Evolutionary conservation across 192 early-diverging fungal genomes (phyloP).

Genomic region (Allomyces arbusculus): DNA sequence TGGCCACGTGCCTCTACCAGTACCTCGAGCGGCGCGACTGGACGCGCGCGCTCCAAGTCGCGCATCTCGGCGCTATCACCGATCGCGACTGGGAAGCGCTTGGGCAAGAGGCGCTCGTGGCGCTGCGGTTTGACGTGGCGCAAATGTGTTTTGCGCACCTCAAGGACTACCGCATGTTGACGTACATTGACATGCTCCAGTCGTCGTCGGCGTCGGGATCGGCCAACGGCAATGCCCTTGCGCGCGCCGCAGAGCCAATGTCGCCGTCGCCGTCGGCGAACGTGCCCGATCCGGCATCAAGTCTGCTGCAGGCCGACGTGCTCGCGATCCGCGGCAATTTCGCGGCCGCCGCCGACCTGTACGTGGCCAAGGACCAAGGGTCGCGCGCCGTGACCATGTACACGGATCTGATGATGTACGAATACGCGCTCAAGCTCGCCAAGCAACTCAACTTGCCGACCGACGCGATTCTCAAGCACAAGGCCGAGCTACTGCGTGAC

Average conservation of each 20-base stretch:
- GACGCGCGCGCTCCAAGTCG: conserved; percentile 20
- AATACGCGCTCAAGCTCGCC: conserved; percentile 28
- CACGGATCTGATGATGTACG: conserved; percentile 35
- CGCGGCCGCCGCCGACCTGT: conserved; percentile 5
- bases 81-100: conserved; percentile 31
- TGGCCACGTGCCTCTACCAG: conserved; percentile 22
- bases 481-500: conserved; percentile 31
- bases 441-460: conserved; percentile 19
- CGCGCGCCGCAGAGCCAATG: background rate
- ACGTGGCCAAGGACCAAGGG: background rate
- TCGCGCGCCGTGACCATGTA: conserved; percentile 15
- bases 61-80: conserved; percentile 27
- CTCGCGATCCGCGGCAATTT: conserved; percentile 22
- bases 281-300: too few species aligned
- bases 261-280: too few species aligned
- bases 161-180: conserved; percentile 14
- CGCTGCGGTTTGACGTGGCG: conserved; percentile 22
- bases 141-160: conserved; percentile 22
- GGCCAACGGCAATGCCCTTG: background rate
- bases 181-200: conserved; percentile 19
- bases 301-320: conserved; percentile 22
- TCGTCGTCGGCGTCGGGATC: background rate
- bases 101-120: conserved; percentile 23
- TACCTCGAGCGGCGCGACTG: conserved; percentile 28
- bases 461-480: conserved; percentile 24